Evolutionary conservation across 495 filamentous ascomycete genomes (phyloP), one percentile per base, ranked within the genome.

Genomic region (Alectoria sarmentosa): DNA sequence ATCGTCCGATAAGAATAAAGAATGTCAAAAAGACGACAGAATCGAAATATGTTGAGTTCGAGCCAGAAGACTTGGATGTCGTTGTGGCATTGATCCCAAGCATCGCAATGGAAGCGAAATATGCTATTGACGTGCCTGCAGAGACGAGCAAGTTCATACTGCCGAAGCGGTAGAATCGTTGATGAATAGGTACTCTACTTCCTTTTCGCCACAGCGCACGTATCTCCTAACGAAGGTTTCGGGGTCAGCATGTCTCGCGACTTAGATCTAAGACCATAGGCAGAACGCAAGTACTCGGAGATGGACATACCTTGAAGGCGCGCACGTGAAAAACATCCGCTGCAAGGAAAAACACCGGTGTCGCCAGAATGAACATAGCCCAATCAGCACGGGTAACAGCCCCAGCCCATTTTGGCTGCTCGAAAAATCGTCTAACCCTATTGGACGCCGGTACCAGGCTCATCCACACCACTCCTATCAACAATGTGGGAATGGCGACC

Each of bases 141-240:
- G 89, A 95, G 69, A 98, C 90, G 64, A 98, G 81, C 73, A 94
- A 86, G 70, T 96, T 95, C 93, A 98, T 98, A 75, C 92, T 96
- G 19, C 93, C 93, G 69, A 98, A 98, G 19, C 90, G 85, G 68
- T 92, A 93, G 68, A 98, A 92, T 23, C 94, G 79, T 63, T 86
- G 83, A 28, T 90, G 69, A 14, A 96, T 71, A 0, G 92, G 92
- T 4, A 88, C 85, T 13, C 80, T 83, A 73, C 91, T 97, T 54
- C 86, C 83, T n/a, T 75, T 85, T 38, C 90, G 80, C 93, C 93
- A 98, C 32, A 96, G 74, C 0, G 86, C 82, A 63, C 79, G 78
- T 26, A 98, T 79, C 69, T 97, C 93, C 57, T 55, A 21, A 34
- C 17, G 0, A 34, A 21, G 10, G 5, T n/a, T 9, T 34, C 28